These are phyloP conservation scores for Adansonia rubrostipa DNA, from an alignment of 441 rosid genomes.

Conservation along the genomic window DNA sequence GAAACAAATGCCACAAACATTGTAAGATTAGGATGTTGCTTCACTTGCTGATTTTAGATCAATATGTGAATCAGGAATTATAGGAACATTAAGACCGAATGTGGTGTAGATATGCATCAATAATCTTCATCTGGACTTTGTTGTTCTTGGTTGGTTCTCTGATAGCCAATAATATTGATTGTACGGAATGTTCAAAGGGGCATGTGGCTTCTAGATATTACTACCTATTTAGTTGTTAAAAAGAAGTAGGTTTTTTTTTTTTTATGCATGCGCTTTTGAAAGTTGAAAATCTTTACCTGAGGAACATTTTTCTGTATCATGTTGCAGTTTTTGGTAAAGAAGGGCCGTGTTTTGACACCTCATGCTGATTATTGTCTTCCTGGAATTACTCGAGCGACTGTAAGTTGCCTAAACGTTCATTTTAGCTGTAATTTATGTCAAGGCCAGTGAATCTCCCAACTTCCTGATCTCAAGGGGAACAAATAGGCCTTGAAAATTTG, in stretches of 20 bases:
- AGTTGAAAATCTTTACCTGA: constrained; percentile 7
- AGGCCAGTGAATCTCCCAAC: background rate
- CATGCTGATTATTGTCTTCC: constrained; percentile 97
- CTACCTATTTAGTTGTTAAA: background rate
- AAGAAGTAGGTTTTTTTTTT: background rate
- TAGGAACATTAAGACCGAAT: background rate
- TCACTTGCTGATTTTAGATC: constrained; percentile 14
- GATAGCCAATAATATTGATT: background rate
- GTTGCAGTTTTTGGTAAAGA: constrained; percentile 82
- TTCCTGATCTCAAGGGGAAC: background rate
- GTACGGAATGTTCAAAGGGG: background rate
- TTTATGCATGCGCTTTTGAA: constrained; percentile 15
- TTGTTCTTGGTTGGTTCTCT: background rate
- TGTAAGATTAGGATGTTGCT: constrained; percentile 49
- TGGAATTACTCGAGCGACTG: constrained; percentile 86
- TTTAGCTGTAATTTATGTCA: background rate
- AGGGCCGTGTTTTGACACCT: constrained; percentile 82
- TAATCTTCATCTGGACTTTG: background rate
- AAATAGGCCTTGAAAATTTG: background rate
- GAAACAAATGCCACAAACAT: constrained; percentile 95
- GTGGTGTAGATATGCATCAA: background rate
- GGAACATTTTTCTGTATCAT: constrained; percentile 15
- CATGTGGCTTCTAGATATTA: background rate
- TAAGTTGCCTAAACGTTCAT: constrained; percentile 40
- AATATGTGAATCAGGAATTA: background rate